Evolutionary conservation across 345 rosid species (phyloP).

Genomic region (Eucalyptus shirleyi): DNA sequence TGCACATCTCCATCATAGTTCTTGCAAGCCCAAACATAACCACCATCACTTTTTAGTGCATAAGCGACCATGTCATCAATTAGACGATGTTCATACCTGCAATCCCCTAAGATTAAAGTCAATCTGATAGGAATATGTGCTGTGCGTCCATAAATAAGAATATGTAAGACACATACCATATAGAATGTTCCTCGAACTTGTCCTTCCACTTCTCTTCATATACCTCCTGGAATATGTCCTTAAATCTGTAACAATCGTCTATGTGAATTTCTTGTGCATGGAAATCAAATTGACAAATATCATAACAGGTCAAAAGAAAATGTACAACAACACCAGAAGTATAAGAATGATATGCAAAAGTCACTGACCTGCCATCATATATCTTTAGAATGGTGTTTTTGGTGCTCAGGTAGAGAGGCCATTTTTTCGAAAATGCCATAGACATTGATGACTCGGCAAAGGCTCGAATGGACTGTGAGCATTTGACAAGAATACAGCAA

Average conservation of each 20-base stretch:
- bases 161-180: slow-evolving; percentile 41
- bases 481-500: background rate
- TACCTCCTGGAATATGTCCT: slow-evolving; percentile 93
- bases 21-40: slow-evolving; percentile 99
- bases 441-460: slow-evolving; percentile 97
- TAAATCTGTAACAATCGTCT: slow-evolving; percentile 46
- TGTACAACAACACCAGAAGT: background rate
- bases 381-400: slow-evolving; percentile 96
- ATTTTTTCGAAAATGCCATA: slow-evolving; percentile 71
- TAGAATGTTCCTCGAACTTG: slow-evolving; percentile 81
- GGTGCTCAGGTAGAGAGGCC: slow-evolving; percentile 96
- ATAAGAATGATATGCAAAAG: background rate
- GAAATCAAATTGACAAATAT: background rate
- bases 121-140: background rate
- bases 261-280: background rate
- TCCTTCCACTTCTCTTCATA: slow-evolving; percentile 89
- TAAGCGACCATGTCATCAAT: slow-evolving; percentile 99
- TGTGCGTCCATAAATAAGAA: background rate
- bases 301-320: background rate
- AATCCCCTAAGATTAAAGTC: background rate
- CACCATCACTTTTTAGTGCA: slow-evolving; percentile 90
- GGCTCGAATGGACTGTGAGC: slow-evolving; percentile 64
- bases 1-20: slow-evolving; percentile 98
- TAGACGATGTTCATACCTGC: slow-evolving; percentile 97
- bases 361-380: slow-evolving; percentile 89